Evolutionary conservation across 306 rosid species (phyloP).

Genomic region (Vigna trinervia): DNA sequence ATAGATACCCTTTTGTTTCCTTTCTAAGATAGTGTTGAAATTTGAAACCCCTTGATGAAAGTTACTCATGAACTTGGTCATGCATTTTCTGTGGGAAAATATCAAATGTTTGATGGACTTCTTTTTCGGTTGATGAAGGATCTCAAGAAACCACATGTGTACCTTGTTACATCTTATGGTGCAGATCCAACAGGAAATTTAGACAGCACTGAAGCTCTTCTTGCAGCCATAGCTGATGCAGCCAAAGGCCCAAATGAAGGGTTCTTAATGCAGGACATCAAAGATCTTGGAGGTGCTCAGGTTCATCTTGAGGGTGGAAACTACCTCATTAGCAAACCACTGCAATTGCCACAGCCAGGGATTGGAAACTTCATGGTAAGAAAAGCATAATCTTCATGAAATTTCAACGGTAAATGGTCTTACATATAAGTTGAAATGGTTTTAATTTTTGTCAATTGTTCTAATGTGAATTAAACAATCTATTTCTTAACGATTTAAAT

Average conservation of each 20-base stretch:
- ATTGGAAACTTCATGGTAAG: constrained; percentile 82
- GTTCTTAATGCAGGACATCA: constrained; percentile 61
- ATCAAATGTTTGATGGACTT: neutral
- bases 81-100: constrained; percentile 5
- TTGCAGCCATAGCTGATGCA: constrained; percentile 70
- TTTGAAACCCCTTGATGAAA: neutral
- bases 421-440: neutral
- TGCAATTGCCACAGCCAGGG: constrained; percentile 62
- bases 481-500: too few species aligned
- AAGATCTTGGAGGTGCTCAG: constrained; percentile 80
- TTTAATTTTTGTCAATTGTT: too few species aligned
- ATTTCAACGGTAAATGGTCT: neutral
- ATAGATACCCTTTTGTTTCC: neutral
- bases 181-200: constrained; percentile 83
- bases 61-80: neutral
- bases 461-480: too few species aligned
- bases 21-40: neutral
- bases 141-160: constrained; percentile 51
- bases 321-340: constrained; percentile 66
- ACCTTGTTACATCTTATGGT: constrained; percentile 71
- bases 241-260: constrained; percentile 54
- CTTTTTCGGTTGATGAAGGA: constrained; percentile 44
- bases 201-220: constrained; percentile 79
- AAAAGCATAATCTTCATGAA: neutral
- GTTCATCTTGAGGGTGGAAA: constrained; percentile 79